phyloP scores from a whole-genome alignment of 2,329 filamentous ascomycete species.

The Basipetospora chlamydospora region DNA sequence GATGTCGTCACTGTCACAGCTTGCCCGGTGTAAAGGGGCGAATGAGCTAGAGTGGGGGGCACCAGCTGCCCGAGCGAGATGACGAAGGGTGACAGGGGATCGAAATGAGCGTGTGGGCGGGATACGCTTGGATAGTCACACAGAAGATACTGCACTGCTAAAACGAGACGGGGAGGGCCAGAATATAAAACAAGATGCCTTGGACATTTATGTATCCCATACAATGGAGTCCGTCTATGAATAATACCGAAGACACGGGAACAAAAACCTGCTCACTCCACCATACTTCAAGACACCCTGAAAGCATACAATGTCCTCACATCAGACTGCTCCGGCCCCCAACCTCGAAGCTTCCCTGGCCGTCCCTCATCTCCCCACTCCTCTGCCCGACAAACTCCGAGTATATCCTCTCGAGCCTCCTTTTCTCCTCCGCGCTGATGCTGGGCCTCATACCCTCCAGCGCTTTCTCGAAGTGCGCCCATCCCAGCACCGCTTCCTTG shows the following conservation, averaged over 20 bases:
- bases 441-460: slow-evolving; percentile 66
- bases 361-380: slow-evolving; percentile 90
- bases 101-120: no score
- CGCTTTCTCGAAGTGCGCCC: slow-evolving; percentile 69
- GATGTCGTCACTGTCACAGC: background rate
- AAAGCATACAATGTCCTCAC: no score
- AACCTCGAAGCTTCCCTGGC: slow-evolving; percentile 82
- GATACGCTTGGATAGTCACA: no score
- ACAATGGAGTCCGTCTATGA: no score
- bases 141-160: no score
- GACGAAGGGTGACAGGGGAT: background rate
- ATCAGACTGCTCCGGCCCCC: slow-evolving; percentile 88
- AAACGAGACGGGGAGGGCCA: no score
- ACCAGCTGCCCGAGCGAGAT: no score
- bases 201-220: no score
- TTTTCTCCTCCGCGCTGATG: slow-evolving; percentile 66
- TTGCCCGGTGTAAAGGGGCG: background rate
- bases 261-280: no score
- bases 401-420: slow-evolving; percentile 67
- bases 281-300: background rate
- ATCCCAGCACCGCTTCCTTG: slow-evolving; percentile 66
- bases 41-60: background rate
- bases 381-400: slow-evolving; percentile 82
- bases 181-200: no score
- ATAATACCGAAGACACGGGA: no score